Evolutionary conservation across 768 basidiomycete genomes (phyloP).

Genomic region (Sarcodon sp.): DNA sequence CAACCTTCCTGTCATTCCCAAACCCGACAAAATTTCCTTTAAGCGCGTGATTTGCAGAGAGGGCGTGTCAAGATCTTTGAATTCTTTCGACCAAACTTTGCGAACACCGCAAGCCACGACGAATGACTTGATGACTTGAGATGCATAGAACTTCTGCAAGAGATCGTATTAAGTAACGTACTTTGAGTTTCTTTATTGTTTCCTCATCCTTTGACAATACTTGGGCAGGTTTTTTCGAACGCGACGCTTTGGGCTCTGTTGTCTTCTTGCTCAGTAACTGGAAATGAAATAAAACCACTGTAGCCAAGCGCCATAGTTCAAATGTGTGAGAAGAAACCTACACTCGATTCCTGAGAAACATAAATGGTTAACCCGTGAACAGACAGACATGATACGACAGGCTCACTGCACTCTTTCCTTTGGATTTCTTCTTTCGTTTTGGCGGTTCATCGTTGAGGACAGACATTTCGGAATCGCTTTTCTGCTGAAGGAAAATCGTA

Average conservation of each 20-base stretch:
- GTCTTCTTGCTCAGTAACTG: conserved; percentile 4
- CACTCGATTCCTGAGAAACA: not conserved
- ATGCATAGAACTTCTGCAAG: not conserved
- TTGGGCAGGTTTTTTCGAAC: conserved; percentile 14
- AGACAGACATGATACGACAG: not conserved
- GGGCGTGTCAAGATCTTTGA: conserved; percentile 42
- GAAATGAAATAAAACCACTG: not conserved
- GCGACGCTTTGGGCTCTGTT: conserved; percentile 20
- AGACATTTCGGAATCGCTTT: conserved; percentile 50
- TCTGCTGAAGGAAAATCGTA: conserved; percentile 7
- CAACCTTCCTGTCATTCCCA: conserved; percentile 72
- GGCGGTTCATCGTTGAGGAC: conserved; percentile 38
- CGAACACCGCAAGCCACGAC: conserved; percentile 68
- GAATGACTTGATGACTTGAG: conserved; percentile 30
- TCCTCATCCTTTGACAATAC: conserved; percentile 50
- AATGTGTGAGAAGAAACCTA: conserved; percentile 1
- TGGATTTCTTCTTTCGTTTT: conserved; percentile 27
- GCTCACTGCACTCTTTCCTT: conserved; percentile 23
- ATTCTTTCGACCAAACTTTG: conserved; percentile 66
- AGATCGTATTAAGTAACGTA: conserved; percentile 10
- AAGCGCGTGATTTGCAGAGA: conserved; percentile 55
- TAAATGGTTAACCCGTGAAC: not conserved
- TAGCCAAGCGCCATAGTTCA: not conserved
- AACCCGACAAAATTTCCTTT: conserved; percentile 47
- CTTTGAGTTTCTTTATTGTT: conserved; percentile 66